Conservation (phyloP, 208 protist species). For the Zelonia costaricensis region DNA sequence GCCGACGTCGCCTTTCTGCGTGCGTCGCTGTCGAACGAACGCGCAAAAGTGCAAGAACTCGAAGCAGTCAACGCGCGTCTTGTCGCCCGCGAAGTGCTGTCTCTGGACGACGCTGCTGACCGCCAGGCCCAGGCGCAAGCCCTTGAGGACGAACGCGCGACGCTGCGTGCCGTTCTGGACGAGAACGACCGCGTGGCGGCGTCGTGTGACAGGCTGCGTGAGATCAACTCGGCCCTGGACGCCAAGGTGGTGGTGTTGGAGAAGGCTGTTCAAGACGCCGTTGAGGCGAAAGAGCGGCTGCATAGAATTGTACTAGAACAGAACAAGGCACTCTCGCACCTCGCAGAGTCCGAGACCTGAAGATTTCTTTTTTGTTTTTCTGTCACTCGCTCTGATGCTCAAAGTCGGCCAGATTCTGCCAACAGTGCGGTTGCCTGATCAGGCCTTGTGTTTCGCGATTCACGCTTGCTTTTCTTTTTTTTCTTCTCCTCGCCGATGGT, state of each 20-base stretch:
- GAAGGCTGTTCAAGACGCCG: slow-evolving; percentile 43
- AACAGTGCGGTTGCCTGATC: neutral
- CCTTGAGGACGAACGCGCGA: slow-evolving; percentile 24
- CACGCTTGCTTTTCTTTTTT: slow-evolving; percentile 1
- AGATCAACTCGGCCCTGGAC: slow-evolving; percentile 21
- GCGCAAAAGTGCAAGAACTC: slow-evolving; percentile 40
- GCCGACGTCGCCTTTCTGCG: slow-evolving; percentile 50
- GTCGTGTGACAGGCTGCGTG: slow-evolving; percentile 7
- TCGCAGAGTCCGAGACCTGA: slow-evolving; percentile 41
- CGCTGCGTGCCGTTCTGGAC: neutral
- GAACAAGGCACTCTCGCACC: slow-evolving; percentile 62
- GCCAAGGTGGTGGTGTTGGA: slow-evolving; percentile 24
- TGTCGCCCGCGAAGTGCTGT: slow-evolving; percentile 59
- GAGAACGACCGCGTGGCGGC: slow-evolving; percentile 7
- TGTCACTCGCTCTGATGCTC: no score
- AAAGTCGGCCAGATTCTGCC: no score
- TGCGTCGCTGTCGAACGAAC: slow-evolving; percentile 30
- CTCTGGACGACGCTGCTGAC: neutral
- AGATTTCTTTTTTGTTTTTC: no score
- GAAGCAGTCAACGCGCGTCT: slow-evolving; percentile 79
- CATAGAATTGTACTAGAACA: slow-evolving; percentile 82
- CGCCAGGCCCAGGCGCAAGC: neutral
- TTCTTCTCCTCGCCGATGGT: neutral
- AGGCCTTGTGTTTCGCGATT: neutral
- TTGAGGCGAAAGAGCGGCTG: slow-evolving; percentile 72